Base-by-base conservation (phyloP, 202 grass and related monocot genomes). In the Elaeis oleifera region DNA sequence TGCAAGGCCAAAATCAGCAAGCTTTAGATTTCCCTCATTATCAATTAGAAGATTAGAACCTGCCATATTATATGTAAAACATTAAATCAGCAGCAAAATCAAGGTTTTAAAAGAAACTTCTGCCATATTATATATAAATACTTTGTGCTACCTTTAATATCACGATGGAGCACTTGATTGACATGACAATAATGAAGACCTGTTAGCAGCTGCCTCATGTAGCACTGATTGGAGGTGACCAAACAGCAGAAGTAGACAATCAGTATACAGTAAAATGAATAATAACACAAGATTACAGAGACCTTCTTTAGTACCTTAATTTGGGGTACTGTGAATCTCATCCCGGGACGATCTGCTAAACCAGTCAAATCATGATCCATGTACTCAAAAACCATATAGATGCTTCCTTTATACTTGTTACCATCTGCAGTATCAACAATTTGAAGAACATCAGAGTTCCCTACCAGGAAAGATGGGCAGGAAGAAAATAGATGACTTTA, bases 321-420 rank as follows among this genome's bases (percentile, higher is more conserved):
- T 69, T 97, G 94, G 20, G 94, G 82, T 50, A 97, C 78, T 18
- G 88, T 81, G 44, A 97, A 97, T 27, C 79, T 71, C 88, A 92
- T 89, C 27, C 87, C 88, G 55, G 94, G 74, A 67, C 89, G 80
- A 81, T 92, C 87, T 4, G 84, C 72, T 31, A 97, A 69, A 14
- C 94, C 88, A 4, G 94, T 86, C 50, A 97, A 61, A 78, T 96
- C 91, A 83, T 96, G 91, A 71, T 96, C 91, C 91, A 96, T 96
- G 61, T 90, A 96, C 76, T 96, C 87, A 18, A 96, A 90, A 31
- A 96, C 87, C 87, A 90, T 96, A 71, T 96, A 96, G 56, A 96
- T 88, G 76, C 74, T 88, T 65, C 91, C 87, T 61, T 96, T 90
- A 70, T 90, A 96, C 67, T 85, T 96, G 71, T 85, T 90, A 13